These are phyloP conservation scores for Penicillium bialowiezense DNA, from an alignment of 495 filamentous ascomycete species.

Conservation along the genomic window DNA sequence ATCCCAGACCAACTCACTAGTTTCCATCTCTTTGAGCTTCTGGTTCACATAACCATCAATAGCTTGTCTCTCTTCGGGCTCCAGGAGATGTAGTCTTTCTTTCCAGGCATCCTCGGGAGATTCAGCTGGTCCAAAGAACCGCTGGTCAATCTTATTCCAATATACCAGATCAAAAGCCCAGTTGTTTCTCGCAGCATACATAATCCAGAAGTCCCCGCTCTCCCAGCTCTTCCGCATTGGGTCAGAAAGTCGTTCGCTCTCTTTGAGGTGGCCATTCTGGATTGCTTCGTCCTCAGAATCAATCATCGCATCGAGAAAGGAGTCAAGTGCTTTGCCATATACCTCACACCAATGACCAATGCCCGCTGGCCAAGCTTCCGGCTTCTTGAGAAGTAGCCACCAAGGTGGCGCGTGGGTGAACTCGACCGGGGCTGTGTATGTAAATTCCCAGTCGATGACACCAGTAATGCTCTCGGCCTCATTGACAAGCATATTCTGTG, in stretches of 20 bases:
- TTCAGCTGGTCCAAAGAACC: slow-evolving; percentile 7
- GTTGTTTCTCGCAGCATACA: slow-evolving; percentile 8
- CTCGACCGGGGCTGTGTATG: slow-evolving; percentile 12
- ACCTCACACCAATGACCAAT: neutral
- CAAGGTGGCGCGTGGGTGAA: slow-evolving; percentile 12
- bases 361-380: slow-evolving; percentile 7
- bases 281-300: neutral
- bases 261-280: neutral
- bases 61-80: neutral
- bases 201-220: neutral
- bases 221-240: neutral
- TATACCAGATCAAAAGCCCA: slow-evolving; percentile 15
- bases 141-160: slow-evolving; percentile 15
- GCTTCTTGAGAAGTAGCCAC: slow-evolving; percentile 11
- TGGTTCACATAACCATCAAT: slow-evolving; percentile 11
- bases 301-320: neutral
- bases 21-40: slow-evolving; percentile 14
- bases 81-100: slow-evolving; percentile 9
- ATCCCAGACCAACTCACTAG: slow-evolving; percentile 10
- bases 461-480: slow-evolving; percentile 2
- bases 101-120: slow-evolving; percentile 1
- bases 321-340: too few species aligned
- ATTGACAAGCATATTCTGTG: slow-evolving; percentile 27
- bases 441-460: slow-evolving; percentile 13
- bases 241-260: neutral